Evolutionary conservation across 2,329 filamentous ascomycete species (phyloP).

Genomic region (Phaeosphaeriaceae sp.): DNA sequence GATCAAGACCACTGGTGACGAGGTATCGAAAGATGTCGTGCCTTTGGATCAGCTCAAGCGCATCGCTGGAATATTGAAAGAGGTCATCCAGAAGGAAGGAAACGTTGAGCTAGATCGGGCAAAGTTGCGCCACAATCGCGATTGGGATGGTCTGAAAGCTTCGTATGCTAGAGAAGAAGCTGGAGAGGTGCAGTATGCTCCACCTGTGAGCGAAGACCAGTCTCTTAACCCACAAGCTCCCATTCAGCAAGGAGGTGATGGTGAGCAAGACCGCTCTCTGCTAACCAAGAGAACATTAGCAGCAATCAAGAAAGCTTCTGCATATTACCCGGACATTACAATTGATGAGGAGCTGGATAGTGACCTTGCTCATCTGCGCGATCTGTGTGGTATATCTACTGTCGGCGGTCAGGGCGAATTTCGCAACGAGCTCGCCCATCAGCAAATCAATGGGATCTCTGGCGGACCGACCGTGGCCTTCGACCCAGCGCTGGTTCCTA

Average conservation of each 20-base stretch:
- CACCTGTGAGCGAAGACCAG: neutral
- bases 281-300: neutral
- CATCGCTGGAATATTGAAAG: constrained; percentile 17
- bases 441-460: too few species aligned
- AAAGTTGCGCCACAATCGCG: constrained; percentile 1
- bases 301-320: too few species aligned
- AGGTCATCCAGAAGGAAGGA: constrained; percentile 11
- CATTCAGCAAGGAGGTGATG: neutral
- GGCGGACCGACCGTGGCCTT: too few species aligned
- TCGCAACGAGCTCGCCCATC: too few species aligned
- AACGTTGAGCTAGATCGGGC: constrained; percentile 12
- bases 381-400: too few species aligned
- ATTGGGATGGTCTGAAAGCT: constrained; percentile 6
- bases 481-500: too few species aligned
- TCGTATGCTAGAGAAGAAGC: constrained; percentile 6
- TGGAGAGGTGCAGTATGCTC: neutral
- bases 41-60: constrained; percentile 12
- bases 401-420: too few species aligned
- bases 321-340: too few species aligned
- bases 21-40: constrained; percentile 10
- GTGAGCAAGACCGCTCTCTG: neutral
- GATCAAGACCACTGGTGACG: constrained; percentile 5
- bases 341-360: too few species aligned
- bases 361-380: too few species aligned
- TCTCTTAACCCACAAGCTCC: neutral